Evolutionary conservation across 169 alveolate genomes (phyloP).

Genomic region (Plasmodium vinckei): DNA sequence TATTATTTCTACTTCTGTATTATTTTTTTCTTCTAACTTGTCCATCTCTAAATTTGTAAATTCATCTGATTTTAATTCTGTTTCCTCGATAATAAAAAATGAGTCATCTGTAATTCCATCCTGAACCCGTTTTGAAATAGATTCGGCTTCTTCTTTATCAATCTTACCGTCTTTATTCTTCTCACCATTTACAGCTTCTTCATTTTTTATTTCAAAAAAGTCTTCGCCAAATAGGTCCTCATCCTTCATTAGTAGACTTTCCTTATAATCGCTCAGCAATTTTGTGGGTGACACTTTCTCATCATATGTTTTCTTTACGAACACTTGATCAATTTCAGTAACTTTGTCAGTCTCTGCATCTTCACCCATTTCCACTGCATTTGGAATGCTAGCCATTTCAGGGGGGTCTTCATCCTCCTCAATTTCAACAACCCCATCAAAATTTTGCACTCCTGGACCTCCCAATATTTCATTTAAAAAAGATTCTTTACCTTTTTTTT

Average conservation of each 20-base stretch:
- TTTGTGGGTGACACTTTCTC: neutral
- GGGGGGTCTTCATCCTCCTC: conserved; percentile 32
- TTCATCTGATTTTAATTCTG: no score
- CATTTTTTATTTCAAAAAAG: conserved; percentile 11
- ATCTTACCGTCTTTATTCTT: neutral
- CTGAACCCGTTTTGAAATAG: neutral
- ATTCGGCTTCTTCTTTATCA: neutral
- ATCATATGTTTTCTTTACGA: neutral
- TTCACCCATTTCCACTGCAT: neutral
- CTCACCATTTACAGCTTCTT: neutral
- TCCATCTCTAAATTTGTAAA: no score
- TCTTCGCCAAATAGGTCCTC: conserved; percentile 43
- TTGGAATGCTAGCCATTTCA: neutral
- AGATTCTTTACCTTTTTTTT: conserved; percentile 40
- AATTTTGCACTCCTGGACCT: neutral
- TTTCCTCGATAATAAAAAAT: no score
- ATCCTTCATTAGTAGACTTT: conserved; percentile 50
- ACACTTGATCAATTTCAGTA: neutral
- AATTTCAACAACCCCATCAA: neutral
- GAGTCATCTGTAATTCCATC: neutral
- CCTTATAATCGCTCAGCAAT: conserved; percentile 38
- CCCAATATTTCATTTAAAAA: conserved; percentile 52
- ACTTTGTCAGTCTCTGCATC: neutral
- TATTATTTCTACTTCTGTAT: no score
- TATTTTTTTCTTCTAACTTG: no score